Base-by-base conservation (phyloP, 768 basidiomycete genomes). In the Panaeolus papilionaceus region DNA sequence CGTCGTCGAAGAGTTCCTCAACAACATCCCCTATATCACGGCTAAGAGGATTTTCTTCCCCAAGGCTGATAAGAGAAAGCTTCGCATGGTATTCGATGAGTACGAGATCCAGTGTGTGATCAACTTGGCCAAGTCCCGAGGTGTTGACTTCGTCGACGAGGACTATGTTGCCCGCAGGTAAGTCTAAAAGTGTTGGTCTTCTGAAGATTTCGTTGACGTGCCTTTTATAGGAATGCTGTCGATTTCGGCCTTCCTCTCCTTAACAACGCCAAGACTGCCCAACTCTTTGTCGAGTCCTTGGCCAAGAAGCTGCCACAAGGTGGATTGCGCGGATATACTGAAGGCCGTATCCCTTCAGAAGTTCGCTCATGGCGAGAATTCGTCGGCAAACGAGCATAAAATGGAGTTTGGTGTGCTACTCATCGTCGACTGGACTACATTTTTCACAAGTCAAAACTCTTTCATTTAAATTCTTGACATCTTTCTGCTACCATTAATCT, bases 11-110 rank as follows among this genome's bases (percentile, higher is more conserved):
- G 85, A 91, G 58, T 91, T 88, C 82, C 79, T 98, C 79, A 95
- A 94, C 75, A 78, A 80, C 67, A 83, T 95, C 62, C 89, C 91
- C 7, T 90, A 95, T 75, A 87, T 98, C 23, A 79, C 81, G 12
- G 93, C 89, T 65, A 92, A 95, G 83, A 91, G 92, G 67, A 98
- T 99, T 74, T 89, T 95, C 81, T 97, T 99, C 91, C 98, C 98
- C 4, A 92, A 92, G 62, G 90, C 93, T 70, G 98, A 99, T 81
- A 99, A 99, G 85, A 86, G 98, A 61, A 95, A 94, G 78, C 84
- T 99, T 16, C 91, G 94, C 40, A 92, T 95, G 76, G 97, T 97
- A 12, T 96, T 94, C 69, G 93, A 95, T 77, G 93, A 97, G 78
- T 92, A 92, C 77, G 94, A 98, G 71, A 97, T 99, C 72, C 92